Base-by-base conservation (phyloP, 352 stramenopile species). In the Pythium angustatum region DNA sequence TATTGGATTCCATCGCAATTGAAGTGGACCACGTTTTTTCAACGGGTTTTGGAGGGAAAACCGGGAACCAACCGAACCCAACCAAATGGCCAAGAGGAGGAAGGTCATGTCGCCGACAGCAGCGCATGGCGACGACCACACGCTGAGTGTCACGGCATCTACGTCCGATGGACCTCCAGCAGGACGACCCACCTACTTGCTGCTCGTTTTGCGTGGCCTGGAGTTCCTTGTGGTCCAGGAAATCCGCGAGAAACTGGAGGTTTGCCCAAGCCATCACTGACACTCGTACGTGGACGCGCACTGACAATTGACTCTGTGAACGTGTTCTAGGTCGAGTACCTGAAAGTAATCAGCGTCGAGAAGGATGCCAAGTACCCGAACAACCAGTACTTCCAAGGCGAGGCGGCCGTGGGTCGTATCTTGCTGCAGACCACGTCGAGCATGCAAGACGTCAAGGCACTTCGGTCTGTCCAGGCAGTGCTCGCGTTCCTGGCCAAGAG, bases 121-220 rank as follows among this genome's bases (percentile, higher is more conserved):
- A 5, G 62, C 49, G 9, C 33, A 14, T 43, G 11, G 1, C 28
- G 61, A 24, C 27, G 34, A 11, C 26, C 27, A 41, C 17, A 15
- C 49, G 28, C 12, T 30, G 27, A n/a, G 12, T 17, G n/a, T 48
- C 24, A 17, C 19, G 19, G 27, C 10, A 8, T n/a, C 58, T 14
- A 6, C 47, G 5, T 9, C 6, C 19, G 6, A 11, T 47, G 38
- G 15, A 5, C 58, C 38, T 2, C 34, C 58, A 8, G 53, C 44
- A 17, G 64, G 60, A 7, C 31, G 52, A 3, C 60, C 75, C 12
- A 83, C 78, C 49, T 94, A 94, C 53, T 68, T 94, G 71, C 66
- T 94, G 64, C 79, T 94, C 21, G 83, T 87, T 61, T 76, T 94
- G 66, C 81, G 85, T 52, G 83, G 85, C 0, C 78, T 94, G 26